Evolutionary conservation across 2,329 filamentous ascomycete species (phyloP).

Genomic region (Ascochyta pisi): DNA sequence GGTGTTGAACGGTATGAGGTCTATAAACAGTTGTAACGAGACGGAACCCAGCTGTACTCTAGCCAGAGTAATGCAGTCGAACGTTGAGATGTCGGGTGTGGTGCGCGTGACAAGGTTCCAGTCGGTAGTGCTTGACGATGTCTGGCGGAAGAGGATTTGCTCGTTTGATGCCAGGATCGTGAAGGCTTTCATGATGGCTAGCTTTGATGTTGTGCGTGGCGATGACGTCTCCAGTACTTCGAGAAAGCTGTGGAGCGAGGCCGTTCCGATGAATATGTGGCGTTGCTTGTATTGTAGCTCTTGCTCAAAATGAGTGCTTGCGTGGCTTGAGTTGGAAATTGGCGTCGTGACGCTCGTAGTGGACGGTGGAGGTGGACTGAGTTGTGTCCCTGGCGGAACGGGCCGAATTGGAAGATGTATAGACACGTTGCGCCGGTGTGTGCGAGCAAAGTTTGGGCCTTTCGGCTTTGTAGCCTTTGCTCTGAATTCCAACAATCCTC

Average conservation of each 20-base stretch:
- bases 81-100: slow-evolving; percentile 24
- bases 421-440: slow-evolving; percentile 31
- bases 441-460: slow-evolving; percentile 12
- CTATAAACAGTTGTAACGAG: slow-evolving; percentile 35
- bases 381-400: neutral
- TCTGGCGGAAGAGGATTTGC: slow-evolving; percentile 35
- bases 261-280: slow-evolving; percentile 44
- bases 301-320: slow-evolving; percentile 23
- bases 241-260: slow-evolving; percentile 41
- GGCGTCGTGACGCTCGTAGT: slow-evolving; percentile 10
- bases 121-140: slow-evolving; percentile 25
- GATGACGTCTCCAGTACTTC: slow-evolving; percentile 33
- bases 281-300: slow-evolving; percentile 45
- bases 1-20: slow-evolving; percentile 33
- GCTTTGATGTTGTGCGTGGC: slow-evolving; percentile 27
- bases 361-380: neutral
- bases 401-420: slow-evolving; percentile 26
- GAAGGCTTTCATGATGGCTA: slow-evolving; percentile 34
- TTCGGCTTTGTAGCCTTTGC: slow-evolving; percentile 20
- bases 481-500: slow-evolving; percentile 31
- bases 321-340: neutral
- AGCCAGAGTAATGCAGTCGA: slow-evolving; percentile 34
- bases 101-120: slow-evolving; percentile 39
- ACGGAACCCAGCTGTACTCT: slow-evolving; percentile 38
- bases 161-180: slow-evolving; percentile 35